A percentile compares a stretch with the other conserved stretches of the same genome.
Evolutionary conservation across 495 filamentous ascomycete species (phyloP).

Genomic region (Neurospora discreta): DNA sequence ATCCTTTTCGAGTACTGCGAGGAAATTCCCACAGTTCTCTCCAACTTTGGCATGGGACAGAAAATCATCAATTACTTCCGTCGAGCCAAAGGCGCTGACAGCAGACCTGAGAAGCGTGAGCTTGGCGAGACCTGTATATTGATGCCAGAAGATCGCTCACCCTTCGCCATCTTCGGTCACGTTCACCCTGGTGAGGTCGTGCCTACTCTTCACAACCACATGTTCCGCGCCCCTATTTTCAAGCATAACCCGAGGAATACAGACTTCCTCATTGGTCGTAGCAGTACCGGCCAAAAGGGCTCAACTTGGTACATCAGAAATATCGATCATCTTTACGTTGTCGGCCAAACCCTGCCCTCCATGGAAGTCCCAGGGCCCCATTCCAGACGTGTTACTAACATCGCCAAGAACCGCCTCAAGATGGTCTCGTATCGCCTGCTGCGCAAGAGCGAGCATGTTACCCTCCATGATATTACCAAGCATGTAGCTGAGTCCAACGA

Average conservation of each 20-base stretch:
- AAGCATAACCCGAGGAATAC: slow-evolving; percentile 65
- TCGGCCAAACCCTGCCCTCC: slow-evolving; percentile 85
- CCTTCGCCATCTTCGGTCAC: slow-evolving; percentile 88
- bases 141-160: slow-evolving; percentile 85
- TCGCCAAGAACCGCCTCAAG: slow-evolving; percentile 87
- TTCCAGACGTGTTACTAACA: slow-evolving; percentile 87
- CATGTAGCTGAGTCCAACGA: slow-evolving; percentile 87
- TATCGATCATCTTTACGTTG: slow-evolving; percentile 79
- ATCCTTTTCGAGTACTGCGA: slow-evolving; percentile 93
- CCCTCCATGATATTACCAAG: slow-evolving; percentile 66
- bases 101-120: slow-evolving; percentile 35
- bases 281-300: slow-evolving; percentile 60
- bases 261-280: slow-evolving; percentile 82
- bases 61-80: slow-evolving; percentile 94
- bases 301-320: slow-evolving; percentile 70
- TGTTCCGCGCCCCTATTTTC: slow-evolving; percentile 92
- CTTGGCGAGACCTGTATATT: slow-evolving; percentile 81
- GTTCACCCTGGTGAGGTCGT: slow-evolving; percentile 83
- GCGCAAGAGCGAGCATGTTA: slow-evolving; percentile 58
- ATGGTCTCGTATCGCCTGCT: slow-evolving; percentile 86
- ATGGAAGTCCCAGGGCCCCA: slow-evolving; percentile 88
- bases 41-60: slow-evolving; percentile 94
- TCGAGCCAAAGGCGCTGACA: slow-evolving; percentile 67
- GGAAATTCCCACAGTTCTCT: slow-evolving; percentile 79
- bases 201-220: slow-evolving; percentile 83